Base-by-base conservation (phyloP, 1,284 basidiomycete genomes). In the Testicularia cyperi region DNA sequence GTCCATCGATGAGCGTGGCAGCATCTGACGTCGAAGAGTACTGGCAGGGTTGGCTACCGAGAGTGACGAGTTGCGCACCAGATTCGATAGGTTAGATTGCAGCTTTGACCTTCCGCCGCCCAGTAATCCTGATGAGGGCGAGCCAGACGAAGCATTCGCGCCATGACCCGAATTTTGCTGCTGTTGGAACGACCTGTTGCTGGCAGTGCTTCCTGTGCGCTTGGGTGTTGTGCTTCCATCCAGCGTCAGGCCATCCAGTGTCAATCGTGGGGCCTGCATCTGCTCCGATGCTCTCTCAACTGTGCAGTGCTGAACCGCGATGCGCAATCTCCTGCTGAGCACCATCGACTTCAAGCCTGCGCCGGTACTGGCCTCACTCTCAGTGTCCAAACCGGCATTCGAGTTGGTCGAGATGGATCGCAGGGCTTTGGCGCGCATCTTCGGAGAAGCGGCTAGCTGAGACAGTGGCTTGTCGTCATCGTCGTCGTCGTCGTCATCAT, bases 381-480 rank as follows among this genome's bases (percentile, higher is more conserved):
- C 7, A 15, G 18, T 22, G 44, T 35, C 0, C 29, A 30, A n/a
- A 42, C 19, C 46, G 29, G 3, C 24, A 18, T 13, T 39, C 41
- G 25, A 13, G 3, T 2, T 6, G 7, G 37, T 6, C 16, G 42
- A 8, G 21, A 22, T 19, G 12, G 43, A 31, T 19, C 18, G 18
- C 15, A 35, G 26, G 19, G 18, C 7, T n/a, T 30, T 9, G 6
- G 13, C 18, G 6, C 33, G 16, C 9, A 22, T 6, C 10, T 15
- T 20, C 12, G 33, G 22, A 10, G 38, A 46, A 8, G 54, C 36
- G 15, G 47, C 46, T 12, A 60, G 40, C 20, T 53, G 44, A 7
- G 48, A 53, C 1, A 60, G 25, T 12, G 56, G 56, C 16, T 40
- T 60, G 38, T 60, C 49, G 21, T 60, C 56, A 14, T 60, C 56